These are phyloP conservation scores for Telfairia occidentalis DNA, from an alignment of 331 rosid genomes.

Conservation along the genomic window DNA sequence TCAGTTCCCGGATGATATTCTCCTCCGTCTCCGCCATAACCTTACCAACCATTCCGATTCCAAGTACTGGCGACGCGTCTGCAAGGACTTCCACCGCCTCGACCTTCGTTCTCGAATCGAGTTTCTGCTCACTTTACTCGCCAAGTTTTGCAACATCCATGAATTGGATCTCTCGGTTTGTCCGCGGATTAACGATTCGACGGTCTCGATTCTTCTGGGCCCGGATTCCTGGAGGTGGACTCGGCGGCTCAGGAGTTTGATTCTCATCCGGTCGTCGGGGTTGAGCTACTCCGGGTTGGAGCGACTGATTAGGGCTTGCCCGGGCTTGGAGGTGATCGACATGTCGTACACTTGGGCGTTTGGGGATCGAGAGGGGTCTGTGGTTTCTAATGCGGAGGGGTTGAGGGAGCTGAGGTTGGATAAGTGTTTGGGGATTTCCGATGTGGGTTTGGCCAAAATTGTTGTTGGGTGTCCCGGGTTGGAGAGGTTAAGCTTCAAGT, in stretches of 20 bases:
- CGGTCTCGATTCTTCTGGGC: slow-evolving; percentile 24
- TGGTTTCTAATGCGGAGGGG: slow-evolving; percentile 29
- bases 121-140: slow-evolving; percentile 26
- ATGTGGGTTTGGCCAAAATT: slow-evolving; percentile 52
- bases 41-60: slow-evolving; percentile 27
- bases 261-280: slow-evolving; percentile 45
- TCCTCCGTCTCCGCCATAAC: slow-evolving; percentile 19
- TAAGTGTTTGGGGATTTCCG: slow-evolving; percentile 42
- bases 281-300: slow-evolving; percentile 37
- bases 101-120: slow-evolving; percentile 46
- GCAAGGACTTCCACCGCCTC: slow-evolving; percentile 43
- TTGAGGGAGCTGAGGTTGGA: slow-evolving; percentile 47
- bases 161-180: slow-evolving; percentile 38
- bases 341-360: slow-evolving; percentile 41
- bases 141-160: slow-evolving; percentile 28
- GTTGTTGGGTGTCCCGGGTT: slow-evolving; percentile 45
- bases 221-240: slow-evolving; percentile 31
- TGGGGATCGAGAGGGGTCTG: slow-evolving; percentile 54
- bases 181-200: slow-evolving; percentile 38
- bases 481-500: slow-evolving; percentile 47
- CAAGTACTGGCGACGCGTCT: slow-evolving; percentile 40
- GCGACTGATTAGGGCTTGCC: slow-evolving; percentile 29
- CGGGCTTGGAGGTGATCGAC: slow-evolving; percentile 35
- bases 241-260: slow-evolving; percentile 23
- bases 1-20: slow-evolving; percentile 34